A percentile compares a stretch with the other conserved stretches of the same genome.
These are phyloP conservation scores for Wickerhamiella dianesei DNA, from an alignment of 805 yeast genomes.

Conservation along the genomic window DNA sequence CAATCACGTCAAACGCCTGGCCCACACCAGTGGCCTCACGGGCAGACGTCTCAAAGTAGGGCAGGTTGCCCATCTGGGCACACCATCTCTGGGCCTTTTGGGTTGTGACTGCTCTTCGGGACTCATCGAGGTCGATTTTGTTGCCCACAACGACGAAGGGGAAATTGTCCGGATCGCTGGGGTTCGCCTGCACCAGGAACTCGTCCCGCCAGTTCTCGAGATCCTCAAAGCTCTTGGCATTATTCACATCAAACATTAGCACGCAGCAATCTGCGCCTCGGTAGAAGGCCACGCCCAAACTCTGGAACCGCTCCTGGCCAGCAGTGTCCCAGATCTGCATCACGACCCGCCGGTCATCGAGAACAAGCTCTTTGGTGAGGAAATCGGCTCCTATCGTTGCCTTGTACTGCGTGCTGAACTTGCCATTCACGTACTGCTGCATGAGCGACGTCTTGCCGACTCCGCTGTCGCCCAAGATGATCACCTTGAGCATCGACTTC, in stretches of 20 bases:
- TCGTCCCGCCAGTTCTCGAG: conserved; percentile 91
- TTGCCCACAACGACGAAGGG: conserved; percentile 93
- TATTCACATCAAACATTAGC: conserved; percentile 88
- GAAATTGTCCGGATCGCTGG: conserved; percentile 84
- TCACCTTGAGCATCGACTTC: conserved; percentile 47
- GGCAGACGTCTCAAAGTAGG: conserved; percentile 95
- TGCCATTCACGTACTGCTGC: conserved; percentile 94
- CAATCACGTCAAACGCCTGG: conserved; percentile 89
- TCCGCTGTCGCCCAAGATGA: conserved; percentile 91
- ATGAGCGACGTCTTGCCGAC: conserved; percentile 94
- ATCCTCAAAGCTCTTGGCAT: conserved; percentile 82
- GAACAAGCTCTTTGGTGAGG: conserved; percentile 72
- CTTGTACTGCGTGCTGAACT: conserved; percentile 88
- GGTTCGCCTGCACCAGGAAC: conserved; percentile 84
- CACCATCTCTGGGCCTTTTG: conserved; percentile 52
- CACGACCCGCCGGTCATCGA: conserved; percentile 72
- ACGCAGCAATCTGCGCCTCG: conserved; percentile 98
- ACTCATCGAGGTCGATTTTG: conserved; percentile 87
- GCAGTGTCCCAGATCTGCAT: conserved; percentile 94
- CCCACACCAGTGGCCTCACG: conserved; percentile 93
- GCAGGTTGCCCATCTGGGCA: conserved; percentile 59
- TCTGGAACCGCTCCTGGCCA: conserved; percentile 95
- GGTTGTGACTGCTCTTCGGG: conserved; percentile 57
- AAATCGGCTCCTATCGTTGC: conserved; percentile 98
- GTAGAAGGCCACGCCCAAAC: conserved; percentile 91